These are phyloP conservation scores for Neopestalotiopsis clavispora DNA, from an alignment of 2,329 filamentous ascomycete genomes.

Conservation along the genomic window DNA sequence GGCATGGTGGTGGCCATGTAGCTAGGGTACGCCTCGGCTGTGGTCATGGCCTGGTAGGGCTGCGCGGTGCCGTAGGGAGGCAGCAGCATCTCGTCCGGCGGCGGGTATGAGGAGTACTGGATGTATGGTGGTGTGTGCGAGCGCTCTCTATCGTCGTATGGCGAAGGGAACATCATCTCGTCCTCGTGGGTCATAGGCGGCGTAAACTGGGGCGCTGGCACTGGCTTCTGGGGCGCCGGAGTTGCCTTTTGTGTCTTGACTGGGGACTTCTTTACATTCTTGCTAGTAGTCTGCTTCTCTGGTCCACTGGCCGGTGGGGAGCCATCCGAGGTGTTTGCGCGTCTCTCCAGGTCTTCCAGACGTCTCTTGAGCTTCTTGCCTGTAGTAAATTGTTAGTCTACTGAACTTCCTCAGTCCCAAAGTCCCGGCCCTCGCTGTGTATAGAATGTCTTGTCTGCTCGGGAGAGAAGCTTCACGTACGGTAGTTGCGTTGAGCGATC, in stretches of 20 bases:
- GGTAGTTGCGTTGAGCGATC: slow-evolving; percentile 97
- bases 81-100: slow-evolving; percentile 68
- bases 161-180: slow-evolving; percentile 66
- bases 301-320: slow-evolving; percentile 37
- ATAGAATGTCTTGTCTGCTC: not conserved
- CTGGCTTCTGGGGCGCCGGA: slow-evolving; percentile 39
- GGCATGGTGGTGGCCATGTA: slow-evolving; percentile 62
- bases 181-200: slow-evolving; percentile 66
- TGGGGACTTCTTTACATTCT: slow-evolving; percentile 46
- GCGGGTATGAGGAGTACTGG: slow-evolving; percentile 69
- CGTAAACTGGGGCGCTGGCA: slow-evolving; percentile 61
- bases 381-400: slow-evolving; percentile 39
- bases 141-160: slow-evolving; percentile 69
- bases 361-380: slow-evolving; percentile 94
- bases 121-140: slow-evolving; percentile 76
- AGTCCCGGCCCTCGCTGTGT: slow-evolving; percentile 1
- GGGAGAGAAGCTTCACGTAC: slow-evolving; percentile 51
- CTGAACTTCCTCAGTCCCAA: not conserved
- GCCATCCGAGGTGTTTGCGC: slow-evolving; percentile 65
- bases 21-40: slow-evolving; percentile 57
- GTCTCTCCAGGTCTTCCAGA: slow-evolving; percentile 82
- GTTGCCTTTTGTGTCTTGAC: slow-evolving; percentile 49
- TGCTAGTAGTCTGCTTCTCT: slow-evolving; percentile 43
- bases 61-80: slow-evolving; percentile 61
- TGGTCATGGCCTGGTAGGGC: slow-evolving; percentile 56